Conservation (phyloP, 352 stramenopile species). For the Phytophthora nicotianae region DNA sequence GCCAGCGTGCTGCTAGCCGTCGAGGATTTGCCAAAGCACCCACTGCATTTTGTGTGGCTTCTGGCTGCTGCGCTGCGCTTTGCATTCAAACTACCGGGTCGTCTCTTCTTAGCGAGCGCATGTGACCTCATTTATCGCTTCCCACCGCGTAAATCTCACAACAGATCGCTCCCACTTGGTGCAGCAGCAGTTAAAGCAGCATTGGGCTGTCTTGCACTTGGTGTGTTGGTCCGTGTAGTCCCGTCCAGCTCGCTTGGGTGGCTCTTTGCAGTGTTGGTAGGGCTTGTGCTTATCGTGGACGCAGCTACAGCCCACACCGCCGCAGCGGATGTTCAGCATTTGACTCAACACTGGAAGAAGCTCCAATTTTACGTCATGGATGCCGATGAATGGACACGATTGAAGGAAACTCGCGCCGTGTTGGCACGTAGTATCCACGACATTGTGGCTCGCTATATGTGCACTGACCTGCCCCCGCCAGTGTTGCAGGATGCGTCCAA, state of each 20-base stretch:
- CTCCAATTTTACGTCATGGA: conserved; percentile 82
- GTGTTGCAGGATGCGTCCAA: conserved; percentile 67
- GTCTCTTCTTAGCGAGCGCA: conserved; percentile 51
- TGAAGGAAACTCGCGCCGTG: conserved; percentile 60
- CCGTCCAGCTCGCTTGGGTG: conserved; percentile 43
- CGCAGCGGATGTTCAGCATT: conserved; percentile 42
- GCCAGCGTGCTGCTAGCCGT: conserved; percentile 46
- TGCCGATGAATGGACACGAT: conserved; percentile 46
- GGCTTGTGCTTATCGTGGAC: conserved; percentile 39
- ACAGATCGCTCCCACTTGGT: conserved; percentile 30
- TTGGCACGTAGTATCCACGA: conserved; percentile 69
- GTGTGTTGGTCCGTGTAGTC: conserved; percentile 39
- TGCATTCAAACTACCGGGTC: conserved; percentile 43
- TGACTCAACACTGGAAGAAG: conserved; percentile 71
- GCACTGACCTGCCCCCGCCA: conserved; percentile 61
- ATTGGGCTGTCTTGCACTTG: conserved; percentile 42
- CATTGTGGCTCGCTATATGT: conserved; percentile 71
- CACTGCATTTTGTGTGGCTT: conserved; percentile 53
- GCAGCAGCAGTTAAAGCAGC: conserved; percentile 43
- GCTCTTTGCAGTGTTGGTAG: conserved; percentile 26
- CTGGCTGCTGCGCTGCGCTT: conserved; percentile 48
- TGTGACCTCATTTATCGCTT: conserved; percentile 64
- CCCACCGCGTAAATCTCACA: conserved; percentile 33
- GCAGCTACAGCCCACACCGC: conserved; percentile 41
- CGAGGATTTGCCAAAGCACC: conserved; percentile 46